These are phyloP conservation scores for Trametes hirsuta DNA, from an alignment of 1,284 basidiomycete genomes.

Conservation along the genomic window DNA sequence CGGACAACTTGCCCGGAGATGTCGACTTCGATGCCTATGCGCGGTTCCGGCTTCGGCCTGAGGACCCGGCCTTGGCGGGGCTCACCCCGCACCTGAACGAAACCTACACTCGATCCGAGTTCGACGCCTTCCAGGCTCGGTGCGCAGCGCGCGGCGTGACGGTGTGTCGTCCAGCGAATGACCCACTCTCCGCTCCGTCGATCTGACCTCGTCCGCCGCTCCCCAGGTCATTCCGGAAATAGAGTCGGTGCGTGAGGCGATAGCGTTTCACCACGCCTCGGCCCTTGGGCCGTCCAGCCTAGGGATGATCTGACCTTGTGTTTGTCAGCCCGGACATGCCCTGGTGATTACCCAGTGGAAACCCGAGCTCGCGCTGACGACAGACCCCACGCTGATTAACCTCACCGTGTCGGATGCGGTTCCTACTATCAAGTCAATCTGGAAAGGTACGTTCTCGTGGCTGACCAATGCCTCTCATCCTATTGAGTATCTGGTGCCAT, in stretches of 20 bases:
- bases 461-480: not conserved
- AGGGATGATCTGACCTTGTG: not conserved
- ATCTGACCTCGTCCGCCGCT: not conserved
- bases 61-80: slow-evolving; percentile 34
- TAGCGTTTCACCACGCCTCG: not conserved
- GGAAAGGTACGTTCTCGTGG: slow-evolving; percentile 24
- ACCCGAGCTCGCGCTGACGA: slow-evolving; percentile 37
- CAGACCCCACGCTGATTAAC: slow-evolving; percentile 37
- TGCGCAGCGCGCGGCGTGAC: slow-evolving; percentile 41
- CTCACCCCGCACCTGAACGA: slow-evolving; percentile 38
- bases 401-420: slow-evolving; percentile 33
- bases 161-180: slow-evolving; percentile 7
- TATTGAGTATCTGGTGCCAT: not conserved
- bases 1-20: slow-evolving; percentile 28
- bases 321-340: slow-evolving; percentile 38
- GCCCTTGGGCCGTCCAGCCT: not conserved
- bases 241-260: slow-evolving; percentile 29
- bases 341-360: slow-evolving; percentile 43
- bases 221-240: slow-evolving; percentile 38
- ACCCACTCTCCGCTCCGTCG: not conserved
- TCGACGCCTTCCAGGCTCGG: slow-evolving; percentile 36
- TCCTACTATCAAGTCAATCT: slow-evolving; percentile 31
- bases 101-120: slow-evolving; percentile 37
- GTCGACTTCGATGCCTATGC: slow-evolving; percentile 34
- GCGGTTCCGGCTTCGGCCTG: slow-evolving; percentile 38